Evolutionary conservation across 2,329 filamentous ascomycete species (phyloP).

Genomic region (Neofusicoccum cordaticola): DNA sequence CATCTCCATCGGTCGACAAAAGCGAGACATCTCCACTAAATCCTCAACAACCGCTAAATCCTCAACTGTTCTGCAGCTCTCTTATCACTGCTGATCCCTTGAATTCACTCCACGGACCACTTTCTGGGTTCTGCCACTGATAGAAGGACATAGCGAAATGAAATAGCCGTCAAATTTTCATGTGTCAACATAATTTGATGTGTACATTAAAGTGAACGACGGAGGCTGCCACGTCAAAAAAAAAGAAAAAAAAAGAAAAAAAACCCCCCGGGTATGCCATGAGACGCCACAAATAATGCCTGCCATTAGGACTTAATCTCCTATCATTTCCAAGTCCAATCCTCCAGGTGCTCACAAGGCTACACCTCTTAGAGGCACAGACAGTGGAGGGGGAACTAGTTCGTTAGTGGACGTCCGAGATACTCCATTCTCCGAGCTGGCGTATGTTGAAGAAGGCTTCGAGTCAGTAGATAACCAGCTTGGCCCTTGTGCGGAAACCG

Average conservation of each 20-base stretch:
- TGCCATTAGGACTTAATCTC: too few relatives aligned
- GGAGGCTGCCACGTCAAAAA: background rate
- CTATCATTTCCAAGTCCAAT: background rate
- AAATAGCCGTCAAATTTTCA: too few relatives aligned
- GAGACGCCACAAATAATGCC: background rate
- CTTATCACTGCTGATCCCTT: too few relatives aligned
- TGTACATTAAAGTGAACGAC: too few relatives aligned
- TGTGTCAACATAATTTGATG: too few relatives aligned
- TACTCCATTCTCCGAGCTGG: background rate
- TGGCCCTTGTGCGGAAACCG: background rate
- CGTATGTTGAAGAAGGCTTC: background rate
- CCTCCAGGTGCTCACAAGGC: background rate
- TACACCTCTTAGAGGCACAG: background rate
- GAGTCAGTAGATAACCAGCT: background rate
- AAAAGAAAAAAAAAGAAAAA: background rate
- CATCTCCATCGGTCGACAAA: too few relatives aligned
- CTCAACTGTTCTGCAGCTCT: too few relatives aligned
- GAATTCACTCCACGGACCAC: too few relatives aligned
- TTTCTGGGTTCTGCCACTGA: too few relatives aligned
- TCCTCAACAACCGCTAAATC: too few relatives aligned
- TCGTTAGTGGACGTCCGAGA: background rate
- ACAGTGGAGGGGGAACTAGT: background rate
- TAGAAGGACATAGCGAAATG: too few relatives aligned
- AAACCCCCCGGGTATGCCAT: background rate
- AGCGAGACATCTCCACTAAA: too few relatives aligned